Conservation (phyloP, 2,329 filamentous ascomycete species). For the Fusarium decemcellulare region DNA sequence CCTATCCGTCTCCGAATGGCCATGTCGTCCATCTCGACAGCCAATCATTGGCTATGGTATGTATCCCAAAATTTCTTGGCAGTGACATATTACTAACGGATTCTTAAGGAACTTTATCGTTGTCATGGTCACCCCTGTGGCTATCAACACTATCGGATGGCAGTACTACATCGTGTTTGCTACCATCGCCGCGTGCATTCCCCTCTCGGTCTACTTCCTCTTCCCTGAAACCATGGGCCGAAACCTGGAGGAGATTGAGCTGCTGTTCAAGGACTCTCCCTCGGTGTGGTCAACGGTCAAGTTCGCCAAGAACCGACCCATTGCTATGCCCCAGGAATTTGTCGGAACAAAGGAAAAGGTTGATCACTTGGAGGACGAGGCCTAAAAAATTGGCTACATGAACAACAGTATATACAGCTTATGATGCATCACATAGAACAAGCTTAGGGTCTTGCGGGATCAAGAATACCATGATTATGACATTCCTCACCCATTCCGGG, state of each 20-base stretch:
- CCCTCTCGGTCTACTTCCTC: constrained; percentile 56
- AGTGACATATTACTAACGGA: constrained; percentile 37
- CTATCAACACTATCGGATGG: constrained; percentile 71
- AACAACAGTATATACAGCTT: not conserved
- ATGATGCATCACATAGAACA: not conserved
- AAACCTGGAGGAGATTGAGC: constrained; percentile 49
- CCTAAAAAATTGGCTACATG: not conserved
- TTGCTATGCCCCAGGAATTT: constrained; percentile 31
- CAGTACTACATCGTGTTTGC: constrained; percentile 63
- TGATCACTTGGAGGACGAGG: constrained; percentile 20
- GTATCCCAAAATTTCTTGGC: constrained; percentile 35
- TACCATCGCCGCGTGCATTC: constrained; percentile 59
- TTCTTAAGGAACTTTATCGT: constrained; percentile 56
- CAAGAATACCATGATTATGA: not conserved
- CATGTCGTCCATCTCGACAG: constrained; percentile 68
- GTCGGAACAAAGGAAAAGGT: constrained; percentile 27
- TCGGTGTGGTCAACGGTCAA: constrained; percentile 35
- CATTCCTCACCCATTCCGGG: not conserved
- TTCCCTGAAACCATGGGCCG: constrained; percentile 54
- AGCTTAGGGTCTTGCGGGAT: not conserved
- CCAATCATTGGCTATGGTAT: constrained; percentile 49
- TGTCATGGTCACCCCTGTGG: constrained; percentile 75
- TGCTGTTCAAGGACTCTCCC: constrained; percentile 43
- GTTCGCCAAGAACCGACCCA: constrained; percentile 33
- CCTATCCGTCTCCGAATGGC: constrained; percentile 61